Base-by-base conservation (phyloP, 148 eudicot species). In the Cornus florida region DNA sequence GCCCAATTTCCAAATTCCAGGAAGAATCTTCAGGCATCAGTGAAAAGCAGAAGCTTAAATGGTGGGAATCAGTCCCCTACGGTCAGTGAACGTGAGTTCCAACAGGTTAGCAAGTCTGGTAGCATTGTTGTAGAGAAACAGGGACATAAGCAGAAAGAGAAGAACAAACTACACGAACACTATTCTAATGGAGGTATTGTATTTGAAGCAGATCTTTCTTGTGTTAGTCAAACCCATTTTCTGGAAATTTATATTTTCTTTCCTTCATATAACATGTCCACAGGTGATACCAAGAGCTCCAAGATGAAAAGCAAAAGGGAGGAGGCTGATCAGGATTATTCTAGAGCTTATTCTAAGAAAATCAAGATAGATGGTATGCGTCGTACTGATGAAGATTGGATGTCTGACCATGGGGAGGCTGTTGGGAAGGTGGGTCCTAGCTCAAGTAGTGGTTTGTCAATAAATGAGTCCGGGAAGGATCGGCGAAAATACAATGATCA, bases 281-380 rank as follows among this genome's bases (percentile, higher is more conserved):
- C 87, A 93, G 99, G 93, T 82, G 87, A 82, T 79, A 64, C 83
- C 83, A 86, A 79, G 85, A 85, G 66, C 60, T 70, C 83, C 80
- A 90, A 88, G 81, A 83, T 80, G 69, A 87, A 83, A 79, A 81
- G 87, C 75, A 91, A 82, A 82, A 83, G 89, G 78, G 91, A 86
- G 72, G 74, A 86, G 72, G 74, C 77, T 62, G 86, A 87, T 81
- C 84, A 84, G 75, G 93, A 90, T 67, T 33, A 53, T 79, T 65
- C 90, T 79, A 91, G 84, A 84, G 72, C 79, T 75, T 88, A 79
- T 74, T 88, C 94, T 67, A 95, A 93, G 84, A 93, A 89, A 80
- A 78, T 78, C 48, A 93, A 91, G 86, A 78, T 82, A 48, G 86
- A 75, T 60, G 82, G 74, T 71, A 50, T 75, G 56, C 87, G 69